Evolutionary conservation across 805 yeast genomes (phyloP).

Genomic region (Cephaloascus albidus): DNA sequence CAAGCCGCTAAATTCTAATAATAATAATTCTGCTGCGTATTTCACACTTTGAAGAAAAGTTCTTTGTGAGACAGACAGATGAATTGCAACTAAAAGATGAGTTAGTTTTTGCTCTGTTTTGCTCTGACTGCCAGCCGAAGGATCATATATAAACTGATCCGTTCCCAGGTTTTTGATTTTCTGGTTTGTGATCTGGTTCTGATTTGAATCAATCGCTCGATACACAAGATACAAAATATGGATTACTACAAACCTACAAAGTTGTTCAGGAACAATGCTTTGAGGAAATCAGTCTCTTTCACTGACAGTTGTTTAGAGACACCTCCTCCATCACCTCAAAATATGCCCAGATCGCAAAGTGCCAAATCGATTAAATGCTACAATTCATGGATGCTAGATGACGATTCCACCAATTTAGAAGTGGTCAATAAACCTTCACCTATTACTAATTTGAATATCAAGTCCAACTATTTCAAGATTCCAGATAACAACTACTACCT

Average conservation of each 20-base stretch:
- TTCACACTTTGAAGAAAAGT: too few relatives aligned
- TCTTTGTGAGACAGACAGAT: background rate
- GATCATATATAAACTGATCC: background rate
- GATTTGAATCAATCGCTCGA: background rate
- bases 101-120: background rate
- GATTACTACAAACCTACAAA: background rate
- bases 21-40: too few relatives aligned
- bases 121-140: background rate
- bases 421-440: too few relatives aligned
- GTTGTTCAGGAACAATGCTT: background rate
- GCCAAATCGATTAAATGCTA: background rate
- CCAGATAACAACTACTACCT: conserved; percentile 33
- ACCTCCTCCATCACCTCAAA: background rate
- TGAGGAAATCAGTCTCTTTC: background rate
- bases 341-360: background rate
- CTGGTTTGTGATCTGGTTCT: too few relatives aligned
- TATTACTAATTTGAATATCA: too few relatives aligned
- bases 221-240: too few relatives aligned
- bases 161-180: background rate
- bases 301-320: background rate
- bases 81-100: background rate
- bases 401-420: too few relatives aligned
- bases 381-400: background rate
- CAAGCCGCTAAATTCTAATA: too few relatives aligned
- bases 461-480: conserved; percentile 34